These are phyloP conservation scores for Posidonia australis DNA, from an alignment of 106 monocot genomes.

Conservation along the genomic window DNA sequence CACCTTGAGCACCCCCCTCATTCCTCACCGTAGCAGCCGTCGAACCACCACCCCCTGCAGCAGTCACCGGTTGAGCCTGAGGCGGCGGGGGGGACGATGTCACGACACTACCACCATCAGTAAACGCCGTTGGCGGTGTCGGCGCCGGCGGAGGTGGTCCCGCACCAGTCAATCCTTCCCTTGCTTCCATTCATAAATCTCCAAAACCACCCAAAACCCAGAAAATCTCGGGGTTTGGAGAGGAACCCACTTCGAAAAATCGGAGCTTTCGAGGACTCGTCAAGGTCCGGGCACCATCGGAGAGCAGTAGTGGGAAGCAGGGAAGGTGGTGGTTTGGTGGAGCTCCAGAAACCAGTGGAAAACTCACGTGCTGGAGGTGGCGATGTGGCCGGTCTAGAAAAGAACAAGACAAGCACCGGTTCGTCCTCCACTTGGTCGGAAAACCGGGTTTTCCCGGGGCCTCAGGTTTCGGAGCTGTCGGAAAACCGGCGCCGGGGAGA, in stretches of 20 bases:
- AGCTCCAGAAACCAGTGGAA: not conserved
- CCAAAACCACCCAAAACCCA: not conserved
- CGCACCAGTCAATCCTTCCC: no score
- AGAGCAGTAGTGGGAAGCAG: no score
- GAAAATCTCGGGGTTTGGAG: not conserved
- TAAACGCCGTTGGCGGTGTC: no score
- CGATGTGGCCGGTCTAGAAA: not conserved
- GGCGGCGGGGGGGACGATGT: no score
- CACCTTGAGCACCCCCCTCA: not conserved
- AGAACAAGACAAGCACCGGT: no score
- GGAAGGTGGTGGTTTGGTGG: no score
- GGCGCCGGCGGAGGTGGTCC: no score
- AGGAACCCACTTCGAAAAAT: not conserved
- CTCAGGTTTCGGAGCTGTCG: not conserved
- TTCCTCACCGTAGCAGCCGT: not conserved
- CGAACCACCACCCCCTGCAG: no score
- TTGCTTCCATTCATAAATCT: not conserved
- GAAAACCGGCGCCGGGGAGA: not conserved
- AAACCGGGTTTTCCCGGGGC: not conserved
- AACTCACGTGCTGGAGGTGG: not conserved
- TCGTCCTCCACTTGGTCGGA: not conserved
- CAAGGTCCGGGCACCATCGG: no score
- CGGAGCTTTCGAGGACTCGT: not conserved
- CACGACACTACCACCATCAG: no score
- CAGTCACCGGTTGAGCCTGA: no score